phyloP scores from a whole-genome alignment of 2,329 filamentous ascomycete genomes.

The Aspergillus novofumigatus region DNA sequence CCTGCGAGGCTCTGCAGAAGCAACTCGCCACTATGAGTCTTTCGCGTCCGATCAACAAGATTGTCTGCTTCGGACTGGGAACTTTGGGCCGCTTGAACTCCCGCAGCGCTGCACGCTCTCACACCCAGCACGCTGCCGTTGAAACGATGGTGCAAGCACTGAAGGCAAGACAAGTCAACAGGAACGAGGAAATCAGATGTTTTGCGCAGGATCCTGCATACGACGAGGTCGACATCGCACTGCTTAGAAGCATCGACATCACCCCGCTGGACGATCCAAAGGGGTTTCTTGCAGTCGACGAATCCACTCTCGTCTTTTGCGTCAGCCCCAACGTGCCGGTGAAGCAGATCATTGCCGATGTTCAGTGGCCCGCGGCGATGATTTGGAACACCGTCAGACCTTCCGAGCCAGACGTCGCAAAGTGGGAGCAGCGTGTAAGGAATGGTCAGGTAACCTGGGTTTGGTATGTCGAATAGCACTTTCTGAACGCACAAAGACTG shows the following conservation, averaged over 20 bases:
- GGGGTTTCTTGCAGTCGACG: conserved; percentile 37
- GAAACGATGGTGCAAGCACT: conserved; percentile 16
- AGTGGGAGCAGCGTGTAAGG: conserved; percentile 9
- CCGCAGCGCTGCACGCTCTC: conserved; percentile 7
- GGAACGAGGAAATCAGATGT: conserved; percentile 11
- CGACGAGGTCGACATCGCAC: conserved; percentile 12
- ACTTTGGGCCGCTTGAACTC: conserved; percentile 7
- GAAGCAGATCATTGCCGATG: conserved; percentile 38
- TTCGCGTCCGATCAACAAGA: conserved; percentile 14
- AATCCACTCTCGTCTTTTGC: conserved; percentile 36
- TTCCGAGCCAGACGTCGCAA: conserved; percentile 3
- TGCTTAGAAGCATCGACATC: conserved; percentile 18
- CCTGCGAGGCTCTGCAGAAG: conserved; percentile 10
- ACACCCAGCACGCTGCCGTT: conserved; percentile 24
- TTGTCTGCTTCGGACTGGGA: conserved; percentile 23
- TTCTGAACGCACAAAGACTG: background rate
- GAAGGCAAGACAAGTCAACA: conserved; percentile 3
- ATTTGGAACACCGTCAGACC: conserved; percentile 21
- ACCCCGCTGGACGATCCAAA: conserved; percentile 24
- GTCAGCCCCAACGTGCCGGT: conserved; percentile 30
- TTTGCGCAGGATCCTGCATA: conserved; percentile 28
- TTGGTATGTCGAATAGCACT: conserved; percentile 3
- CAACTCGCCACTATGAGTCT: conserved; percentile 8
- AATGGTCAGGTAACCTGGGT: conserved; percentile 16
- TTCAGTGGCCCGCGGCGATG: conserved; percentile 32